Base-by-base conservation (phyloP, 306 rosid species). In the Urtica urens region DNA sequence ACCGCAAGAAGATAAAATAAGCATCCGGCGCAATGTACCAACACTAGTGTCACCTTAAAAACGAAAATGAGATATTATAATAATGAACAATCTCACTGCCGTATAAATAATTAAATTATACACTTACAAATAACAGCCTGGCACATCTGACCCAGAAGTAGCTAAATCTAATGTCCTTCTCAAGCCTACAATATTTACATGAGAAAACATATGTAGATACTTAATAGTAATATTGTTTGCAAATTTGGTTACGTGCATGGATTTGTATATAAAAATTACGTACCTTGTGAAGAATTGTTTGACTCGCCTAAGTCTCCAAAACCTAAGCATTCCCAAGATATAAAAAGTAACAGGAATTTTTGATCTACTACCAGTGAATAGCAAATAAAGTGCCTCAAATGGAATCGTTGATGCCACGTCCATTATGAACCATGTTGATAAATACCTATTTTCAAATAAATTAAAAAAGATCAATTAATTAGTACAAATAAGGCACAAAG, bases 91-190 rank as follows among this genome's bases (percentile, higher is more conserved):
- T 21, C 23, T 23, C 2, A 37, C 4, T 37, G 16, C 48, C 48
- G 19, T 42, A 0, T 22, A 3, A 15, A 9, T 19, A 31, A 31
- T 31, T 5, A 18, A 12, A 30, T 16, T n/a, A 26, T n/a, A 35
- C 24, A 81, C 90, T 63, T 72, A 84, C 97, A 47, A 57, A 72
- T 39, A 84, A 62, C 58, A 90, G 95, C 68, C 79, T 81, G 13
- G 86, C 76, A 55, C 97, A 81, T 62, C 95, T 69, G 55, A 81
- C 66, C 79, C 73, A 81, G 38, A 90, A 84, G 63, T 90, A 90
- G 75, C 55, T 90, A 72, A 90, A 84, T 60, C 97, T 81, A 68
- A 84, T 84, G 67, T 90, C 97, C 69, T 90, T 90, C 73, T 90
- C 97, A 44, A 88, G 95, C 86, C 96, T 87, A 74, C 12, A 6